phyloP scores from a whole-genome alignment of 2,329 filamentous ascomycete species.

The Ophiostoma ips region DNA sequence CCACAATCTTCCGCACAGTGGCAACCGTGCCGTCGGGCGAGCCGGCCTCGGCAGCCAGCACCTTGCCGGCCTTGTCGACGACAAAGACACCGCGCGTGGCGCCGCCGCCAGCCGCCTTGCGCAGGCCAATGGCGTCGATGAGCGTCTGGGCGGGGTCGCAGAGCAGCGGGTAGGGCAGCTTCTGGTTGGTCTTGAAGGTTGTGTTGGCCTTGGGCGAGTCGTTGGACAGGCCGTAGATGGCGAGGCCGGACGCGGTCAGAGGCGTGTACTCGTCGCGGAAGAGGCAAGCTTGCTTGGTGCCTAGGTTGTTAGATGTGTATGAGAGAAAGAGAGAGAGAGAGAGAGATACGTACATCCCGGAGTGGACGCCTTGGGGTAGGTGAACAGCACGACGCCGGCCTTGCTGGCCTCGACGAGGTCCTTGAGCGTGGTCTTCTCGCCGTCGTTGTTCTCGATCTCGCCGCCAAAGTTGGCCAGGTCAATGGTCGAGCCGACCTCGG shows the following conservation, averaged over 20 bases:
- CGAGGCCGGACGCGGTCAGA: constrained; percentile 64
- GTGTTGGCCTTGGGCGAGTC: constrained; percentile 88
- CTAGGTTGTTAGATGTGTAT: constrained; percentile 31
- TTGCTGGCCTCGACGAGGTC: constrained; percentile 71
- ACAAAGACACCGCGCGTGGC: constrained; percentile 81
- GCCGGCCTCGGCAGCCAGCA: constrained; percentile 56
- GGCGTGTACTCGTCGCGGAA: constrained; percentile 77
- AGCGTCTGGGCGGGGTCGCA: constrained; percentile 66
- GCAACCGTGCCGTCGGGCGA: constrained; percentile 66
- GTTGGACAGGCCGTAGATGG: constrained; percentile 78
- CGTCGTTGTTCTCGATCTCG: constrained; percentile 76
- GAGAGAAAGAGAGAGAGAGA: neutral
- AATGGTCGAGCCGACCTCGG: constrained; percentile 39
- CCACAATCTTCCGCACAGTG: constrained; percentile 57
- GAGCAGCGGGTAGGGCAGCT: constrained; percentile 73
- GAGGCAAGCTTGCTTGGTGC: constrained; percentile 83
- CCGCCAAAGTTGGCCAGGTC: constrained; percentile 47
- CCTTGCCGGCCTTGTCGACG: constrained; percentile 65
- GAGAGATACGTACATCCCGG: constrained; percentile 62
- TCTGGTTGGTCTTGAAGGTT: constrained; percentile 83
- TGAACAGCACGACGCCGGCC: constrained; percentile 80
- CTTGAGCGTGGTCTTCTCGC: constrained; percentile 64
- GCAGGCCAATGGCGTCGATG: constrained; percentile 77
- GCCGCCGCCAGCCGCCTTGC: constrained; percentile 60
- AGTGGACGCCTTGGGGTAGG: constrained; percentile 88